Conservation (phyloP, 306 rosid genomes). For the Comarum palustre region DNA sequence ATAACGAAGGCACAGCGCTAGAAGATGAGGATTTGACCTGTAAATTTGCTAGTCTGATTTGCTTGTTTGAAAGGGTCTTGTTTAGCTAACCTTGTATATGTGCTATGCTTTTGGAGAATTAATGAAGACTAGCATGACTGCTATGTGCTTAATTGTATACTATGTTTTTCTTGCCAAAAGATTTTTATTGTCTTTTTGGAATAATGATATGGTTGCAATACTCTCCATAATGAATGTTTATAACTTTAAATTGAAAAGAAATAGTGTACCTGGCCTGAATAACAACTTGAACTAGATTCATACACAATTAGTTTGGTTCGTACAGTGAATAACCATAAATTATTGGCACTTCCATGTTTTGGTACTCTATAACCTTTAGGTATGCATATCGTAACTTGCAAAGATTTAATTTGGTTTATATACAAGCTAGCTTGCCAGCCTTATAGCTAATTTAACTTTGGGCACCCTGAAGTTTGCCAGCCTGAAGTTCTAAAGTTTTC, state of each 20-base stretch:
- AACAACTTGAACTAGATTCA: not conserved
- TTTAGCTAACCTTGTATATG: not conserved
- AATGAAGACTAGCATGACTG: not conserved
- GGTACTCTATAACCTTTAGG: slow-evolving; percentile 1
- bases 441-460: not conserved
- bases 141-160: not conserved
- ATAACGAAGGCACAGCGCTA: not conserved
- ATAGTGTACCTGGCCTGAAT: not conserved
- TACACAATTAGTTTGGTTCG: not conserved
- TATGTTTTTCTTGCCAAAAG: not conserved
- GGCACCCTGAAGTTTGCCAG: not conserved
- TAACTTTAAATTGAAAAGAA: not conserved
- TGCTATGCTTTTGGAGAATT: not conserved
- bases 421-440: not conserved
- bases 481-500: not conserved
- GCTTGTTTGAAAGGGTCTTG: not conserved
- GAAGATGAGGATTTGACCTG: not conserved
- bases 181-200: not conserved
- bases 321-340: not conserved
- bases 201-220: not conserved
- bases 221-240: not conserved
- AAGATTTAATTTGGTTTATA: not conserved
- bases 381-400: not conserved
- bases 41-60: not conserved
- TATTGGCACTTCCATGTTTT: not conserved